phyloP scores from a whole-genome alignment of 257 asterid genomes.

The Solanum sparsipilum region DNA sequence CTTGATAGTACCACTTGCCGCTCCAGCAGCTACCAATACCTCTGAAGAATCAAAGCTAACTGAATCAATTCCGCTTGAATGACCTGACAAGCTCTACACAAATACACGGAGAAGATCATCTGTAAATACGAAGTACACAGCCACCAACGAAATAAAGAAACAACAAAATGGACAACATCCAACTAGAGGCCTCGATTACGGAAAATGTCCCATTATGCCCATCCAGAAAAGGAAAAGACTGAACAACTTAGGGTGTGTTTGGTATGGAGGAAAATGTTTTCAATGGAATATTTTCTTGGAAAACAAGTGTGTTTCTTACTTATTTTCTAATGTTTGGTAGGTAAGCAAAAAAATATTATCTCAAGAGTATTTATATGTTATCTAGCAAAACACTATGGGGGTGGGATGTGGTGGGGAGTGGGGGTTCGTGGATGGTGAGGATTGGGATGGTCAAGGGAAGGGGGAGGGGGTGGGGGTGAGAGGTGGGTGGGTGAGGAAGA shows the following conservation, averaged over 20 bases:
- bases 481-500: background rate
- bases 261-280: background rate
- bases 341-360: background rate
- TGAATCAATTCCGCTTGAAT: slow-evolving; percentile 96
- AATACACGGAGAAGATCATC: slow-evolving; percentile 12
- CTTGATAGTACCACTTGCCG: slow-evolving; percentile 98
- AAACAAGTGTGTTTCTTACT: background rate
- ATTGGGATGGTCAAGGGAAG: background rate
- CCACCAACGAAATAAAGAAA: background rate
- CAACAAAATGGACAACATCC: background rate
- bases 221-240: background rate
- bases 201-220: background rate
- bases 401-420: background rate
- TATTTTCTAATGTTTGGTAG: background rate
- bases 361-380: background rate
- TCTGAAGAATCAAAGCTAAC: slow-evolving; percentile 97
- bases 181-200: background rate
- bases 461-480: background rate
- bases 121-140: background rate
- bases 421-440: background rate
- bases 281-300: background rate
- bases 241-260: background rate
- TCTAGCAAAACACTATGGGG: background rate
- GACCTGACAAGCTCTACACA: slow-evolving; percentile 92
- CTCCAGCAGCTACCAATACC: slow-evolving; percentile 96